Conservation (phyloP, 108 stramenopile genomes). For the Skeletonema potamos region DNA sequence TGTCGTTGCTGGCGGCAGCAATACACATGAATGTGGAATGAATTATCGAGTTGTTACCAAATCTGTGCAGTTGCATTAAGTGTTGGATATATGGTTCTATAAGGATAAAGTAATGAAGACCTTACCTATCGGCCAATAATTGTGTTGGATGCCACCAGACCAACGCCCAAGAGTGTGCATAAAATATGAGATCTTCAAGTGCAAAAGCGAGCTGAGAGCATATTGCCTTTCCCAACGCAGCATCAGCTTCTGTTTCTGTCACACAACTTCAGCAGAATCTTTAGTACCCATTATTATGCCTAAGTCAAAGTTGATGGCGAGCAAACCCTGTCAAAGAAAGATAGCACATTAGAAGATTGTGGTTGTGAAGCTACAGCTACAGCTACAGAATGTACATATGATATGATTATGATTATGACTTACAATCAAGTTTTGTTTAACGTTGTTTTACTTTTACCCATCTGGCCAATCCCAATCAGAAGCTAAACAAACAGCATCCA, state of each 20-base stretch:
- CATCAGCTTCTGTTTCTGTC: background rate
- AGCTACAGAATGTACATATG: too few species aligned
- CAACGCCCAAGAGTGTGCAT: background rate
- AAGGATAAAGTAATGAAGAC: background rate
- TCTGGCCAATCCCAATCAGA: background rate
- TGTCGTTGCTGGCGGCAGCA: background rate
- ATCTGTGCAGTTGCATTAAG: too few species aligned
- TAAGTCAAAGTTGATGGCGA: background rate
- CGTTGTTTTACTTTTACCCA: too few species aligned
- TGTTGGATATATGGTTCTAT: background rate
- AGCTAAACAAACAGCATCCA: background rate
- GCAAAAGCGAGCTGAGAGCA: background rate
- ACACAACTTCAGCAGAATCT: background rate
- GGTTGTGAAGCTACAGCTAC: too few species aligned
- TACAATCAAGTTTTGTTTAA: too few species aligned
- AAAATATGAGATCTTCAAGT: background rate
- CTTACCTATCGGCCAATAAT: background rate
- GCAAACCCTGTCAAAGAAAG: background rate
- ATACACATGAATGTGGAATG: background rate
- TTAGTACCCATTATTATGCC: background rate
- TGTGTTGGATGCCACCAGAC: background rate
- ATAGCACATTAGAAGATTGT: background rate
- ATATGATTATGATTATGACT: too few species aligned
- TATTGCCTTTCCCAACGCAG: background rate
- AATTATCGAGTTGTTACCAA: background rate